These are phyloP conservation scores for Candida oleophila DNA, from an alignment of 805 yeast species.

Conservation along the genomic window DNA sequence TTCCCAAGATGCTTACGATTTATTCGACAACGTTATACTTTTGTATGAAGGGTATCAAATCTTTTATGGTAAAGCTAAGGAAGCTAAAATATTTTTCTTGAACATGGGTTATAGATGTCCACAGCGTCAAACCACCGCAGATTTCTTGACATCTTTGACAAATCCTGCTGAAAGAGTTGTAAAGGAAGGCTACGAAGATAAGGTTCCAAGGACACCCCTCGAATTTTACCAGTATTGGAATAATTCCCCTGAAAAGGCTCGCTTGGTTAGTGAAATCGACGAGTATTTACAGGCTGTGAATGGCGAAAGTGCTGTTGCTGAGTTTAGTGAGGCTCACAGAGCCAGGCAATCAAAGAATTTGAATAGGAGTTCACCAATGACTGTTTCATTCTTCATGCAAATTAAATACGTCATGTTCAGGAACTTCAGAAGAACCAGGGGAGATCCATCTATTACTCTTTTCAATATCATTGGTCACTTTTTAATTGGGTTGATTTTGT, in stretches of 20 bases:
- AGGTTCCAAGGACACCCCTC: constrained; percentile 26
- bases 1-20: constrained; percentile 59
- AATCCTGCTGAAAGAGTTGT: constrained; percentile 28
- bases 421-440: constrained; percentile 48
- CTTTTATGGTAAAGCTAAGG: constrained; percentile 53
- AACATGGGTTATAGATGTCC: constrained; percentile 41
- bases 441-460: constrained; percentile 48
- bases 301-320: constrained; percentile 16
- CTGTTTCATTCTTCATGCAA: constrained; percentile 53
- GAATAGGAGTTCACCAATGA: constrained; percentile 51
- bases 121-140: constrained; percentile 41
- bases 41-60: constrained; percentile 62
- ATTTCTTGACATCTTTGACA: constrained; percentile 30
- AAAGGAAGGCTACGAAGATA: constrained; percentile 34
- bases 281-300: constrained; percentile 14
- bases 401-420: constrained; percentile 45
- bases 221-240: constrained; percentile 32
- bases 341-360: constrained; percentile 52
- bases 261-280: constrained; percentile 17
- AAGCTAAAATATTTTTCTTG: constrained; percentile 42
- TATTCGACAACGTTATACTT: constrained; percentile 61
- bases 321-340: constrained; percentile 40
- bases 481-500: constrained; percentile 52
- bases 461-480: constrained; percentile 45
- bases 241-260: constrained; percentile 20